Base-by-base conservation (phyloP, 768 basidiomycete species). In the Daedalea quercina region DNA sequence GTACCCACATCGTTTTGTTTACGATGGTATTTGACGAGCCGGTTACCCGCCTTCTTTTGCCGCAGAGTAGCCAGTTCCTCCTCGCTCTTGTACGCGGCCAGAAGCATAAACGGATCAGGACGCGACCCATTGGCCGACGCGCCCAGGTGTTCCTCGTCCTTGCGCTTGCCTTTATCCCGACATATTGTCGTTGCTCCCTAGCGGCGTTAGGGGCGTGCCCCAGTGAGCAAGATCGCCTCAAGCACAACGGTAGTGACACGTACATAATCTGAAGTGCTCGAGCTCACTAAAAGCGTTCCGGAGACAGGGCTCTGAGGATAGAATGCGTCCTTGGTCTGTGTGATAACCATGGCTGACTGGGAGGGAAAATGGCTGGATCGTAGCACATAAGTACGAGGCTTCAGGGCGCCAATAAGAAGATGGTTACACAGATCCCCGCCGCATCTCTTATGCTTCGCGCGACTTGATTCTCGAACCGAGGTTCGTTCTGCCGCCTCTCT, bases 101-200 rank as follows among this genome's bases (percentile, higher is more conserved):
- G 91, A 73, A 56, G 73, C 78, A 69, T 76, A 92, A 2, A n/a
- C n/a, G 90, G 89, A 69, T 92, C 89, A 22, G 69, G 57, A 40
- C 23, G 47, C 12, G 4, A 22, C 15, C n/a, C n/a, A 17, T 9
- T n/a, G 9, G 47, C 51, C 3, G 51, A 52, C 20, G 34, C 23
- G 3, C 3, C 37, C 37, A 3, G 4, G 3, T 40, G 37, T 19
- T 40, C 22, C 23, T 22, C 44, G 23, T 22, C 44, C 24, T 9
- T 26, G 15, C 45, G 48, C 37, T 55, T 48, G 49, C 24, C 34
- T 42, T 44, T n/a, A n/a, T n/a, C n/a, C 40, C 6, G 37, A 15
- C 6, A 15, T 20, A 23, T 26, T 8, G 12, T 25, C 15, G 45
- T 47, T 26, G 44, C 24, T 47, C 47, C 46, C 55, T 51, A 52